phyloP scores from a whole-genome alignment of 257 asterid genomes.

The Nicotiana tomentosiformis region DNA sequence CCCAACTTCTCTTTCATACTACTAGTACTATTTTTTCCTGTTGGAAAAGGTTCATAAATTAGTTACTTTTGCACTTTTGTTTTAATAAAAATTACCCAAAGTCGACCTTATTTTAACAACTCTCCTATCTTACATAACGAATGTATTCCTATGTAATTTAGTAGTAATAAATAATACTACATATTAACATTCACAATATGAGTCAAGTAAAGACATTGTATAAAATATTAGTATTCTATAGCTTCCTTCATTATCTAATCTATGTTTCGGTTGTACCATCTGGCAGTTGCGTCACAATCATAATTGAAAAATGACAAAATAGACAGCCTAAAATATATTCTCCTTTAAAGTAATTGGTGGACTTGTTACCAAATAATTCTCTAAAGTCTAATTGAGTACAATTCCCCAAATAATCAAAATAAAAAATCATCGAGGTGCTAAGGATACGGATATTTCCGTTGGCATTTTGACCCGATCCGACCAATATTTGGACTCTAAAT shows the following conservation, averaged over 20 bases:
- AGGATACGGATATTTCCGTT: constrained; percentile 29
- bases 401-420: neutral
- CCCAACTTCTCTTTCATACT: no score
- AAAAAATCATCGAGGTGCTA: constrained; percentile 25
- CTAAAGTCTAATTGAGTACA: neutral
- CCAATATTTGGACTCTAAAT: constrained; percentile 80
- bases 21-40: no score
- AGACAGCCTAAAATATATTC: neutral
- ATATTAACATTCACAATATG: no score
- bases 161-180: no score
- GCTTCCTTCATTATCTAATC: neutral
- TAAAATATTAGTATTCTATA: no score
- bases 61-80: no score
- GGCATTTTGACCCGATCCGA: constrained; percentile 38
- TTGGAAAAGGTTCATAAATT: no score
- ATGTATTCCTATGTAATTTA: no score
- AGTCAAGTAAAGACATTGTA: no score
- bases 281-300: neutral
- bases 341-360: neutral
- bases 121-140: no score
- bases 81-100: no score
- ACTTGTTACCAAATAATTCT: neutral
- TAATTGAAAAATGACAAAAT: neutral
- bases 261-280: neutral
- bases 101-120: no score